These are phyloP conservation scores for Cryptococcus jaspeensis DNA, from an alignment of 1,284 basidiomycete genomes.

Conservation along the genomic window DNA sequence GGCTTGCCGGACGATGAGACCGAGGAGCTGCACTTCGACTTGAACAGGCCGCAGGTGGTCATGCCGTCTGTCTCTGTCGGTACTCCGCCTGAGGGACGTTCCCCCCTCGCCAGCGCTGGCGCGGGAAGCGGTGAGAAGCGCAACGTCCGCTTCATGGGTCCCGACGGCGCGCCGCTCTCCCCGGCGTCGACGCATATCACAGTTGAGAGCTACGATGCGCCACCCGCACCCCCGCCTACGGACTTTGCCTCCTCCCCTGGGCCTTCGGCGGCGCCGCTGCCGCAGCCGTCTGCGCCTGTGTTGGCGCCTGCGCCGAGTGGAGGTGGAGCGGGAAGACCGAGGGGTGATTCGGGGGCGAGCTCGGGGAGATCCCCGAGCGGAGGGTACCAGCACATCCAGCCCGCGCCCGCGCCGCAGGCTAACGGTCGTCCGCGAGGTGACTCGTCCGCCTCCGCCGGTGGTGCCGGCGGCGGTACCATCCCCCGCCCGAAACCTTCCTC, in stretches of 20 bases:
- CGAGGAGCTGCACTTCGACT: conserved; percentile 22
- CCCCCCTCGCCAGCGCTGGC: conserved; percentile 2
- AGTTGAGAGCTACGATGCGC: conserved; percentile 36
- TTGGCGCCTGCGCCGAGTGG: conserved; percentile 6
- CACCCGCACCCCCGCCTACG: conserved; percentile 44
- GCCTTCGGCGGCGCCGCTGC: neutral
- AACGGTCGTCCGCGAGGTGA: conserved; percentile 7
- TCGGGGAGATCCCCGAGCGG: neutral
- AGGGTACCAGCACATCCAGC: too few species aligned
- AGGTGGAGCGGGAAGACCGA: conserved; percentile 1
- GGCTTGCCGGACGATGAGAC: conserved; percentile 37
- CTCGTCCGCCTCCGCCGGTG: conserved; percentile 1
- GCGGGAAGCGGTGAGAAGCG: conserved; percentile 28
- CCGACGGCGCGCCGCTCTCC: conserved; percentile 47
- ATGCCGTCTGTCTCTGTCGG: conserved; percentile 15
- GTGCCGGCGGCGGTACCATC: neutral
- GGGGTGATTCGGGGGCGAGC: conserved; percentile 10
- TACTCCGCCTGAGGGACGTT: conserved; percentile 8
- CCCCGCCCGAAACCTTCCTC: neutral
- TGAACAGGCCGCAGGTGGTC: conserved; percentile 6
- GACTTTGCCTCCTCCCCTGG: conserved; percentile 25
- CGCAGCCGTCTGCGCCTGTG: conserved; percentile 12
- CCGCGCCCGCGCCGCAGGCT: neutral
- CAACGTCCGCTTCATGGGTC: conserved; percentile 47
- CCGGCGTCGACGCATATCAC: conserved; percentile 39